Conservation (phyloP, 345 rosid species). For the Leavenworthia alabamica region DNA sequence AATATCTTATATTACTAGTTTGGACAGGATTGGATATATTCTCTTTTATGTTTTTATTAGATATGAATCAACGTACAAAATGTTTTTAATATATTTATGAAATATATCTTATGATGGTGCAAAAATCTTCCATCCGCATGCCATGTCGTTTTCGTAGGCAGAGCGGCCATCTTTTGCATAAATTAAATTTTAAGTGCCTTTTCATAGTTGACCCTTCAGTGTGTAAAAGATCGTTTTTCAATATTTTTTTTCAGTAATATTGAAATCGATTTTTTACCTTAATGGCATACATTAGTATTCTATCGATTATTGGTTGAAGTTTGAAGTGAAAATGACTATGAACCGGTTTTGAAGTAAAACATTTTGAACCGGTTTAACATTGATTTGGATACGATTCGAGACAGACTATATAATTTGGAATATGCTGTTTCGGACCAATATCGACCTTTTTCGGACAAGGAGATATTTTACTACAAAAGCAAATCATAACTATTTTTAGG, state of each 20-base stretch:
- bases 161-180: constrained; percentile 35
- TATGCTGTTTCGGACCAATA: too few relatives aligned
- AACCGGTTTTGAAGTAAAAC: too few relatives aligned
- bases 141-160: constrained; percentile 26
- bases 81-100: too few relatives aligned
- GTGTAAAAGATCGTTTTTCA: constrained; percentile 20
- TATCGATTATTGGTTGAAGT: too few relatives aligned
- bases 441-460: neutral
- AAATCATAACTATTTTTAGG: neutral
- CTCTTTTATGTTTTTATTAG: neutral
- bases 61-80: neutral
- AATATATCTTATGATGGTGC: neutral
- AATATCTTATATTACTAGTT: too few relatives aligned
- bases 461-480: neutral
- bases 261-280: constrained; percentile 21
- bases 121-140: constrained; percentile 36
- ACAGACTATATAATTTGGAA: too few relatives aligned
- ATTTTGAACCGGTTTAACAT: too few relatives aligned
- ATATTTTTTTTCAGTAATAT: constrained; percentile 8
- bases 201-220: constrained; percentile 13
- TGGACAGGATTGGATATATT: neutral
- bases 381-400: too few relatives aligned
- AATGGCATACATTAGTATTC: constrained; percentile 31
- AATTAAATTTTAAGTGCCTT: constrained; percentile 11
- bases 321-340: too few relatives aligned